Evolutionary conservation across 768 basidiomycete species (phyloP), one percentile per base, ranked within the genome.

Genomic region (Xerocomus brunneocitrinus): DNA sequence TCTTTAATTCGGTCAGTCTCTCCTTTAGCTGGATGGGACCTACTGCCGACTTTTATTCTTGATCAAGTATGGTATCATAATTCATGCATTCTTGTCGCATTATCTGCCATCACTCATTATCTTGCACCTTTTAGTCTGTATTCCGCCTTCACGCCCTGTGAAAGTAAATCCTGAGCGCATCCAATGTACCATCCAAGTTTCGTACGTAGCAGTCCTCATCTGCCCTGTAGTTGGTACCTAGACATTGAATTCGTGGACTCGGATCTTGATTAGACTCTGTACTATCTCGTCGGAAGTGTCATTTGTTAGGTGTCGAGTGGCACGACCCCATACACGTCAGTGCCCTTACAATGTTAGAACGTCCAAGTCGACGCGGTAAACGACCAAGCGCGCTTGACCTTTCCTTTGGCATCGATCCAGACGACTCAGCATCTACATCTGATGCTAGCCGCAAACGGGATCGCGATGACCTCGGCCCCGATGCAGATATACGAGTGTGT

Each of bases 371-470:
- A 31, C 64, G 64, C 25, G 58, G 70, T 25, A 62, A 66, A 27
- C 79, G 80, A 36, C 80, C 79, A 0, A 77, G 69, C 5, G 84
- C 85, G 3, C 79, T 76, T 40, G 79, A 82, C 12, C 70, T 83
- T 10, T 77, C 79, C 9, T 85, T 80, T 54, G 74, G 75, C 1
- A 73, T 70, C 10, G 61, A 63, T 3, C 42, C 57, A 40, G 45
- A 60, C 28, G 68, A 71, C 9, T 67, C 66, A 5, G 49, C 50
- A 16, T 52, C 56, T 2, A 55, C 61, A n/a, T 67, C 70, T n/a
- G 67, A 64, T 30, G 31, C 38, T 6, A 57, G 57, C 42, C 66
- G 70, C 28, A 68, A 71, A 47, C 64, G 68, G 19, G 50, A 55
- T 50, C 66, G 58, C 40, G 55, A 58, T 32, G 54, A 48, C 8